Evolutionary conservation across 208 protist species (phyloP).

Genomic region (Entamoeba nuttalli): DNA sequence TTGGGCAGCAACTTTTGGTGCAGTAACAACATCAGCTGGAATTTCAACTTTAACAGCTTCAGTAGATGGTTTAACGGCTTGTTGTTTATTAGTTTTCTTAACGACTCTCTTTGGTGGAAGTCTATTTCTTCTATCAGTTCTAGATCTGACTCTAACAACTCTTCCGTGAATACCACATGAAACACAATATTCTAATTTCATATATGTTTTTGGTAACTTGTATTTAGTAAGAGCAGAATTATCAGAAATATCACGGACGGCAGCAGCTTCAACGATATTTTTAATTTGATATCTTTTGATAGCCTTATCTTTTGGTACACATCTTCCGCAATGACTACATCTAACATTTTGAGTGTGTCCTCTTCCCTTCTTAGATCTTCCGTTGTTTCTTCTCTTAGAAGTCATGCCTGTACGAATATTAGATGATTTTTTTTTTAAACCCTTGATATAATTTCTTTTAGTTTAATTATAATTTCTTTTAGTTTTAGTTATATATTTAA

Average conservation of each 20-base stretch:
- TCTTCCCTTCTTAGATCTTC: conserved; percentile 50
- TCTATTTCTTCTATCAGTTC: conserved; percentile 45
- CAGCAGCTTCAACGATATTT: conserved; percentile 81
- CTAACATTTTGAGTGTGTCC: conserved; percentile 49
- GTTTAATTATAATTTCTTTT: too few species aligned
- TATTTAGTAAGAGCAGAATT: conserved; percentile 37
- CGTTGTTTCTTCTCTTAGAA: conserved; percentile 58
- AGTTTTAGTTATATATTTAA: too few species aligned
- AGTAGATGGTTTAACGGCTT: neutral
- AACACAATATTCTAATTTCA: conserved; percentile 96
- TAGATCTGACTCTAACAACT: conserved; percentile 70
- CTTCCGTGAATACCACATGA: conserved; percentile 94
- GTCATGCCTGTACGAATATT: conserved; percentile 40
- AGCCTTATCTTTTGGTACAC: conserved; percentile 74
- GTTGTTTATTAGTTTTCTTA: neutral
- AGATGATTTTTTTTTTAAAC: neutral
- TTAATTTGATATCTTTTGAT: conserved; percentile 84
- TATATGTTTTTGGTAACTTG: conserved; percentile 90
- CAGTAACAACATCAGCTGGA: neutral
- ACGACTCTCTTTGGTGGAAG: conserved; percentile 32
- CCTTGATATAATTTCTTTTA: neutral
- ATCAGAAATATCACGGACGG: conserved; percentile 63
- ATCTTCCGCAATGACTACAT: conserved; percentile 59
- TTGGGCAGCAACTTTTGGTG: neutral
- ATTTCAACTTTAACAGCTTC: neutral